Evolutionary conservation across 176 grass and related monocot species (phyloP), one percentile per base, ranked within the genome.

Genomic region (Paspalum vaginatum): DNA sequence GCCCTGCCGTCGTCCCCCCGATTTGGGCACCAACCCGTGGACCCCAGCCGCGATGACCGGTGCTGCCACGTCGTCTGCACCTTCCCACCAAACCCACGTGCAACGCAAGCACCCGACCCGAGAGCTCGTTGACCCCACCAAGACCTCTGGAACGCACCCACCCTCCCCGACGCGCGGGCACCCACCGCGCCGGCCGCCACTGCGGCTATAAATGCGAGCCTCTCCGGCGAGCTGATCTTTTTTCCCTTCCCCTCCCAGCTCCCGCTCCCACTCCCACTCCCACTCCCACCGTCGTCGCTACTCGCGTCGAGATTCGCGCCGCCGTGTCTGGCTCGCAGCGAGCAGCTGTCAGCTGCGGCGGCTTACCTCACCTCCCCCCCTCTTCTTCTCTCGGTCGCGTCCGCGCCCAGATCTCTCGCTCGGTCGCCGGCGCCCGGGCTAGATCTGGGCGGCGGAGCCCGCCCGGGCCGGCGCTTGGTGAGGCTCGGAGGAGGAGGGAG

Each of bases 371-470:
- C 14, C 9, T n/a, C 42, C 4, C 16, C 40, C 39, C 14, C 4
- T 48, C 39, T 32, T 38, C 75, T 39, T 25, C 8, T 22, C 73
- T 5, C 40, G 45, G 57, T 11, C 18, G 45, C 68, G 26, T 39
- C 57, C 58, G 68, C 81, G 59, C 72, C 58, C 61, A 82, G 88
- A 89, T 89, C 88, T 86, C 66, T 54, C 53, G 38, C 76, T 80
- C 81, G 26, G 70, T 76, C 65, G 61, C 88, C 83, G 83, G 59
- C 72, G 78, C 74, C 32, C 43, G 22, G 65, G 51, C 38, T 61
- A 86, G 83, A 89, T 89, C 88, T 82, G 78, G 72, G 41, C 6
- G 64, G 59, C 42, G 65, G 46, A 20, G 84, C 52, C 15, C 21
- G 62, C 21, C 32, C 32, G 85, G 50, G 57, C 37, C 27, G 79